phyloP scores from a whole-genome alignment of 2,329 filamentous ascomycete species.

The Nothophoma quercina region DNA sequence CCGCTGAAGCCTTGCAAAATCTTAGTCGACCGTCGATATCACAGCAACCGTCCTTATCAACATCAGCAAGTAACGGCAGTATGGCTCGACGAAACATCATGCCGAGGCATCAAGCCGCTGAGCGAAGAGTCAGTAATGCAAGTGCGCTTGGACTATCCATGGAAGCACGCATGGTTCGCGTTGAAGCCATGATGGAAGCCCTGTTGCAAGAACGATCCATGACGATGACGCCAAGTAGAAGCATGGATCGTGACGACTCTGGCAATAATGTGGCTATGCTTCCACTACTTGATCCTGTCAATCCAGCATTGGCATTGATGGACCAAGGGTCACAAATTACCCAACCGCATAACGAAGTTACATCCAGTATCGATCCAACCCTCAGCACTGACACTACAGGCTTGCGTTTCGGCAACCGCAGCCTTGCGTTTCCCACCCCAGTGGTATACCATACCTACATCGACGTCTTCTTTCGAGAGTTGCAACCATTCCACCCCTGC shows the following conservation, averaged over 20 bases:
- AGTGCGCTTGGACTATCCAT: conserved; percentile 37
- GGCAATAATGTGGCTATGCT: conserved; percentile 28
- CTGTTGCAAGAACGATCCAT: conserved; percentile 42
- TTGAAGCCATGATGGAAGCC: conserved; percentile 47
- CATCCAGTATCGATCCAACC: conserved; percentile 3
- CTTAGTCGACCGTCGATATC: conserved; percentile 43
- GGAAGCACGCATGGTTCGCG: conserved; percentile 45
- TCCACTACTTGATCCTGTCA: conserved; percentile 34
- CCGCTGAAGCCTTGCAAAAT: conserved; percentile 47
- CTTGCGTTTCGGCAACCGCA: conserved; percentile 23
- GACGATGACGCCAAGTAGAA: conserved; percentile 32
- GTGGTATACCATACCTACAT: conserved; percentile 35
- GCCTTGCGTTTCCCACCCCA: conserved; percentile 31
- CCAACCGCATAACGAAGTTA: background rate
- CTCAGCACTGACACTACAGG: background rate
- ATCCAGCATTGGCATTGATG: conserved; percentile 28
- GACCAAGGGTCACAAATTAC: conserved; percentile 15
- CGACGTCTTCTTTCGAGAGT: conserved; percentile 37
- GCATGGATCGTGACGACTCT: conserved; percentile 37
- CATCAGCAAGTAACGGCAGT: conserved; percentile 21
- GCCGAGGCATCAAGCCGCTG: conserved; percentile 29
- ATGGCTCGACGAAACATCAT: conserved; percentile 27
- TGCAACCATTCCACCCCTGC: conserved; percentile 39
- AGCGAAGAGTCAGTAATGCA: conserved; percentile 38
- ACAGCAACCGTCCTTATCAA: conserved; percentile 21